These are phyloP conservation scores for Cercophora sp. DNA, from an alignment of 495 filamentous ascomycete species.

Conservation along the genomic window DNA sequence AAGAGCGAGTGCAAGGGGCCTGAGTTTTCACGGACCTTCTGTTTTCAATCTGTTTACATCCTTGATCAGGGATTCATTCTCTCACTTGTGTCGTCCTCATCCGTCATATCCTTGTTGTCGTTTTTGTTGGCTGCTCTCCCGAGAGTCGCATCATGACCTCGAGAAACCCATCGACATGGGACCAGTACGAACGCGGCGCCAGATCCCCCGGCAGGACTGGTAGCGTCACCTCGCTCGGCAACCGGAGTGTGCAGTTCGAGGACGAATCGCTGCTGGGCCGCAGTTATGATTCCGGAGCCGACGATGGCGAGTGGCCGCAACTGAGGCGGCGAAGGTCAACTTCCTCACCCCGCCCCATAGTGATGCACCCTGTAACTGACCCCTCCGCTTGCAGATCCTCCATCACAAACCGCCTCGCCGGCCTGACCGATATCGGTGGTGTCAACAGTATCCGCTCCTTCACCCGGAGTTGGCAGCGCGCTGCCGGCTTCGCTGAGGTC, in stretches of 20 bases:
- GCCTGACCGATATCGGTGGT: constrained; percentile 75
- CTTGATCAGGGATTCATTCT: too few relatives aligned
- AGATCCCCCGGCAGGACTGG: constrained; percentile 29
- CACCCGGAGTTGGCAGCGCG: constrained; percentile 88
- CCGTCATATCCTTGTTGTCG: not conserved
- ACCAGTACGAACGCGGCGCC: constrained; percentile 39
- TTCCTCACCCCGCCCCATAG: not conserved
- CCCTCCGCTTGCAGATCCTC: constrained; percentile 69
- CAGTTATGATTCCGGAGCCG: constrained; percentile 21
- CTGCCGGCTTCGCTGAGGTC: constrained; percentile 82
- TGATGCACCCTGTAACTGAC: not conserved
- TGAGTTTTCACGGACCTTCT: too few relatives aligned
- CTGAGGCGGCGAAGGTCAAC: constrained; percentile 35
- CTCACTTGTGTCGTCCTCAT: not conserved
- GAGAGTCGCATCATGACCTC: constrained; percentile 22
- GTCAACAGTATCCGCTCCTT: constrained; percentile 95
- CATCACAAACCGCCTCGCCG: constrained; percentile 64
- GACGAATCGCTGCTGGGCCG: constrained; percentile 38
- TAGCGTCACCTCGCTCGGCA: constrained; percentile 34
- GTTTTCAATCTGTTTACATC: too few relatives aligned
- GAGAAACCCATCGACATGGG: constrained; percentile 51
- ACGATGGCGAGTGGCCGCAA: constrained; percentile 33
- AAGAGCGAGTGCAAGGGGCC: too few relatives aligned
- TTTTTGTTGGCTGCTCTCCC: too few relatives aligned
- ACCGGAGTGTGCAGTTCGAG: constrained; percentile 35